Conservation (phyloP, 2,329 filamentous ascomycete genomes). For the Ophiostoma piceae region DNA sequence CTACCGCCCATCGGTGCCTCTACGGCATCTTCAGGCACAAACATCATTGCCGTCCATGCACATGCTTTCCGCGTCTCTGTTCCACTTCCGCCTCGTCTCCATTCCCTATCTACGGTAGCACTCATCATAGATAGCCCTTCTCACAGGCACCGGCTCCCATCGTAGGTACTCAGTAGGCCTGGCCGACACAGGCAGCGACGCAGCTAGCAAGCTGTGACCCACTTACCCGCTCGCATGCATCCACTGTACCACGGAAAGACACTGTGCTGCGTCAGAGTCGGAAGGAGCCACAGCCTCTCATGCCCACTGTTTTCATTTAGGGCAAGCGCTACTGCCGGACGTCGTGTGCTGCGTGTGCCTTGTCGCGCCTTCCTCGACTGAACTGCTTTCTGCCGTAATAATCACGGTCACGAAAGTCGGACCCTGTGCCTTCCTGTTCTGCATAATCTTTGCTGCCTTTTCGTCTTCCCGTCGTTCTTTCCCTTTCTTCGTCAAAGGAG, state of each 20-base stretch:
- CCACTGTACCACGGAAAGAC: constrained; percentile 16
- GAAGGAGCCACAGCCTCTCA: constrained; percentile 16
- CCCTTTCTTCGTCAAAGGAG: background rate
- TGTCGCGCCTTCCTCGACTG: constrained; percentile 16
- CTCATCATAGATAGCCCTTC: background rate
- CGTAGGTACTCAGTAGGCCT: background rate
- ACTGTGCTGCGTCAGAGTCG: constrained; percentile 19
- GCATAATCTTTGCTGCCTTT: background rate
- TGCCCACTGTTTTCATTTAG: constrained; percentile 7
- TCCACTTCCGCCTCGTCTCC: background rate
- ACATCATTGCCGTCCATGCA: background rate
- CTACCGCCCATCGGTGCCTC: background rate
- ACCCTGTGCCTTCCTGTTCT: background rate
- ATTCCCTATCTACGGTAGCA: background rate
- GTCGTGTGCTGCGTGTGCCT: constrained; percentile 15
- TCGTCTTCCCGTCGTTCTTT: background rate
- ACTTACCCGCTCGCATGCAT: constrained; percentile 10
- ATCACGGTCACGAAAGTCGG: constrained; percentile 11
- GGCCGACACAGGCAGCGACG: background rate
- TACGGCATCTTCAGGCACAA: background rate
- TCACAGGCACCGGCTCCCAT: background rate
- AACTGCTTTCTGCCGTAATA: constrained; percentile 14
- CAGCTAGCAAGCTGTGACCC: constrained; percentile 8
- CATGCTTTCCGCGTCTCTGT: constrained; percentile 2
- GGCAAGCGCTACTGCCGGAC: constrained; percentile 22